These are phyloP conservation scores for Paradendryphiella salina DNA, from an alignment of 2,329 filamentous ascomycete species.

Conservation along the genomic window DNA sequence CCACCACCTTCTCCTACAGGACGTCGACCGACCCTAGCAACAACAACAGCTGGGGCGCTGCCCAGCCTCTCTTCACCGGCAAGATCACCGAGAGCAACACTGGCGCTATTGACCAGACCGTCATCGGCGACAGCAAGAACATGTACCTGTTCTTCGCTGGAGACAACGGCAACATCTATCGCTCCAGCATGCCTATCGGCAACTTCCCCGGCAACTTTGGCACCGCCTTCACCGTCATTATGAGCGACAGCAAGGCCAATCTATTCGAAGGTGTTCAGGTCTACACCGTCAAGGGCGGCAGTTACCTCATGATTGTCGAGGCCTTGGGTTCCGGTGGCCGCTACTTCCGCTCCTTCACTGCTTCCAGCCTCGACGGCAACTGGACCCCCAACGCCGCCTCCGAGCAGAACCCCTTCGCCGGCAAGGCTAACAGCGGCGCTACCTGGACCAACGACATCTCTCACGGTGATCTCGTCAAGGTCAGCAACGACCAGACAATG, in stretches of 20 bases:
- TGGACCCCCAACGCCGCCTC: conserved; percentile 63
- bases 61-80: conserved; percentile 61
- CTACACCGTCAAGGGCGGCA: conserved; percentile 58
- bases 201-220: conserved; percentile 67
- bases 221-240: conserved; percentile 52
- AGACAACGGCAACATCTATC: conserved; percentile 69
- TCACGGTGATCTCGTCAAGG: conserved; percentile 65
- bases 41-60: conserved; percentile 59
- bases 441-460: conserved; percentile 70
- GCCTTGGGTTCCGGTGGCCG: conserved; percentile 60
- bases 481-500: conserved; percentile 63
- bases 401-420: conserved; percentile 66
- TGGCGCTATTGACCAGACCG: conserved; percentile 64
- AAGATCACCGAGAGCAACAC: conserved; percentile 56
- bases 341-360: conserved; percentile 69
- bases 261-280: conserved; percentile 70
- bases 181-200: conserved; percentile 63
- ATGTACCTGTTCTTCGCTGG: conserved; percentile 72
- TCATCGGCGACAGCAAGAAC: conserved; percentile 63
- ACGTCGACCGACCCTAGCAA: conserved; percentile 63
- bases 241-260: conserved; percentile 59
- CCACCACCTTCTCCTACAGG: conserved; percentile 62
- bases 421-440: conserved; percentile 66
- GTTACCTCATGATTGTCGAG: conserved; percentile 71
- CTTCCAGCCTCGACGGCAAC: conserved; percentile 57